Percentiles rank a stretch among this genome's conserved stretches.
Conservation (phyloP, 1,139 yeast genomes). For the Yamadazyma dendronema region DNA sequence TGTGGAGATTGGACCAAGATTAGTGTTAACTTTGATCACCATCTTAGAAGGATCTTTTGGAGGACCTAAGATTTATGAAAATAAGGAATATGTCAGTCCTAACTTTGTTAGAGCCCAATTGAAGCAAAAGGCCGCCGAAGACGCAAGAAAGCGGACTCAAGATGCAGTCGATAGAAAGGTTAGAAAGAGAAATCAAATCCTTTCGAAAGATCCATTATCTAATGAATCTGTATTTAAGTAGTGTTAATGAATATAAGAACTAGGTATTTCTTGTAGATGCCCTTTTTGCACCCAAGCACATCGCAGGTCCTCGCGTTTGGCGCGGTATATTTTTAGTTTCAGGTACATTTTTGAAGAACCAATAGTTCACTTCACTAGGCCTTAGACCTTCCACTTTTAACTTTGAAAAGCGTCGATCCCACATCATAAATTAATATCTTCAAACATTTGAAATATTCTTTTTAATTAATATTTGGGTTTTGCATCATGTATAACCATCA, state of each 20-base stretch:
- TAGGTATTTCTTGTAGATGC: too few species aligned
- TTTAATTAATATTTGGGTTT: too few species aligned
- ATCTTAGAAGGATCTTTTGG: slow-evolving; percentile 96
- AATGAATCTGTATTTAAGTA: slow-evolving; percentile 73
- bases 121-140: slow-evolving; percentile 75
- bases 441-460: too few species aligned
- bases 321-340: neutral
- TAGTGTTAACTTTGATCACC: slow-evolving; percentile 88
- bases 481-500: neutral
- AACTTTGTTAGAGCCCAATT: slow-evolving; percentile 90
- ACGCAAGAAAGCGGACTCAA: slow-evolving; percentile 75
- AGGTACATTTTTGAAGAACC: too few species aligned
- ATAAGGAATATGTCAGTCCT: slow-evolving; percentile 95
- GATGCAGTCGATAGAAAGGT: slow-evolving; percentile 76
- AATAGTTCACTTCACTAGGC: too few species aligned
- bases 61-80: slow-evolving; percentile 96
- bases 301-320: too few species aligned
- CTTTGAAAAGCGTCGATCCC: too few species aligned
- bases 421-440: too few species aligned
- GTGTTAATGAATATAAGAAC: slow-evolving; percentile 3
- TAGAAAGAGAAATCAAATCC: slow-evolving; percentile 70
- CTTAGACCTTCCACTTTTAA: neutral
- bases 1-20: slow-evolving; percentile 96
- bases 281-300: too few species aligned
- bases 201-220: slow-evolving; percentile 81